Percentiles rank a stretch among this genome's conserved stretches.
These are phyloP conservation scores for Xylariaceae sp. DNA, from an alignment of 2,329 filamentous ascomycete species.

Conservation along the genomic window DNA sequence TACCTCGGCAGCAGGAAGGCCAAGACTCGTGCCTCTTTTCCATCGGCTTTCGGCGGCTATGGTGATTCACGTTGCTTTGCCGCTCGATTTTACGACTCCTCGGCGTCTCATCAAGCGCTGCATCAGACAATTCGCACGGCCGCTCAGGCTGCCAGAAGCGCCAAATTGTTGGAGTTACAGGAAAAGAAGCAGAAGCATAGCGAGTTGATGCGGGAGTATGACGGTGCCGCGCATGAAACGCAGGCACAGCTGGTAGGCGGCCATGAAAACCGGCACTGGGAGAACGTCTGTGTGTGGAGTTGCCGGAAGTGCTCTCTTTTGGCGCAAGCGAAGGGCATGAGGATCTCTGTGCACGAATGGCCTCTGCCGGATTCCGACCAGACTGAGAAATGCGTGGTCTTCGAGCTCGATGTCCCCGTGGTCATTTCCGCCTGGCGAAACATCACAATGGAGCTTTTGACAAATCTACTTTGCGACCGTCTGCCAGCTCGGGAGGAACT, in stretches of 20 bases:
- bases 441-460: constrained; percentile 1
- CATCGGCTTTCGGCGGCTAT: constrained; percentile 1
- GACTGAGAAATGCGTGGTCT: constrained; percentile 1
- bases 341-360: constrained; percentile 2
- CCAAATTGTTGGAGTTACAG: not conserved
- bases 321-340: not conserved
- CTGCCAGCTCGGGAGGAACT: not conserved
- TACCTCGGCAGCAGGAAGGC: not conserved
- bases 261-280: not conserved
- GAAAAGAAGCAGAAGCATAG: not conserved
- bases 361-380: not conserved
- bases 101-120: constrained; percentile 1
- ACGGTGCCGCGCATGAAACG: not conserved
- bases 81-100: constrained; percentile 1
- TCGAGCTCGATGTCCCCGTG: constrained; percentile 4
- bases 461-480: not conserved
- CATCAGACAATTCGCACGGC: not conserved
- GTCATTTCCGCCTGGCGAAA: constrained; percentile 2
- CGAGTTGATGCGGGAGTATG: not conserved
- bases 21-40: not conserved
- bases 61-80: constrained; percentile 2
- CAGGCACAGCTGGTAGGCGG: not conserved
- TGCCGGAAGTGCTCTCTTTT: constrained; percentile 1
- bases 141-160: not conserved
- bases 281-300: not conserved